Conservation (phyloP, 1,284 basidiomycete genomes). For the Boletus holoroseus region DNA sequence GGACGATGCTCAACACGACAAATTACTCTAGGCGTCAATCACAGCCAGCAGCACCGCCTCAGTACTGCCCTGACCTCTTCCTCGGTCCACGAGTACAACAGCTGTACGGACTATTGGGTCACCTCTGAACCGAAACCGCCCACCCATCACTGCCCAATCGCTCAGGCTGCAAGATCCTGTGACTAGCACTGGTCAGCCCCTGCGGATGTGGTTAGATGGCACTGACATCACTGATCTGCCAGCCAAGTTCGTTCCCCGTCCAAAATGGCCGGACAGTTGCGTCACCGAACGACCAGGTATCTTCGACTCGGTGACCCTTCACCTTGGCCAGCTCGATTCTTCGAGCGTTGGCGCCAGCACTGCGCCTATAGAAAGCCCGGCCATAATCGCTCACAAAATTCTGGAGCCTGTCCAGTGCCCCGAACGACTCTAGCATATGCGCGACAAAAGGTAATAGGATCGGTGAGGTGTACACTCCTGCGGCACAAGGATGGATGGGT, state of each 20-base stretch:
- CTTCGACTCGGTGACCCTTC: conserved; percentile 46
- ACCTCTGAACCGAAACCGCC: not conserved
- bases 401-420: conserved; percentile 74
- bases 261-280: conserved; percentile 84
- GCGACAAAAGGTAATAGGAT: conserved; percentile 86
- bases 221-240: conserved; percentile 59
- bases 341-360: conserved; percentile 21
- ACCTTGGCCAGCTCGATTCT: conserved; percentile 31
- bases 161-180: conserved; percentile 2
- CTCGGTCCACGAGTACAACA: not conserved
- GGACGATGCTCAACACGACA: not conserved
- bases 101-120: not conserved
- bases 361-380: conserved; percentile 69
- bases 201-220: not conserved
- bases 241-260: conserved; percentile 79
- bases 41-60: conserved; percentile 27
- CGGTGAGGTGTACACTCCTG: conserved; percentile 90
- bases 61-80: conserved; percentile 12
- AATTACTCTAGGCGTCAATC: conserved; percentile 13
- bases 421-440: conserved; percentile 81
- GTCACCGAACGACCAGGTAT: conserved; percentile 46
- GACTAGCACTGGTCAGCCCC: conserved; percentile 8
- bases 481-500: conserved; percentile 77
- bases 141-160: not conserved
- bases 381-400: conserved; percentile 77